Conservation (phyloP, 345 rosid genomes). For the Psidium friedrichsthalianum region DNA sequence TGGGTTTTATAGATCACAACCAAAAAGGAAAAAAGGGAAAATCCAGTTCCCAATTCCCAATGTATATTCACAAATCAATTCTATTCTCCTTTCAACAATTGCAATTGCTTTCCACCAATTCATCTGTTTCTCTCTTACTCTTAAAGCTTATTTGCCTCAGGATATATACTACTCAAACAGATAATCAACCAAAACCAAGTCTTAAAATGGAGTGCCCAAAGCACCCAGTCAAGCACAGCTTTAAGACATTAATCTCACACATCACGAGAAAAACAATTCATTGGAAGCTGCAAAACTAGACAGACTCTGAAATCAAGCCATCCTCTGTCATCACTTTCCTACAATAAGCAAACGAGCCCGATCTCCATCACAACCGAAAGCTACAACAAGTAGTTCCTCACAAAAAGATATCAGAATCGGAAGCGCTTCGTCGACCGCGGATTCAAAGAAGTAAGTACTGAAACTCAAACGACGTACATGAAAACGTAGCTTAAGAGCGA, state of each 20-base stretch:
- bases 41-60: background rate
- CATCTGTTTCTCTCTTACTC: background rate
- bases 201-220: background rate
- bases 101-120: background rate
- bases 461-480: background rate
- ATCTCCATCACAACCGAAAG: background rate
- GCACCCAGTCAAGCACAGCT: background rate
- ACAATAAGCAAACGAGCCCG: background rate
- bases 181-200: background rate
- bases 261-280: background rate
- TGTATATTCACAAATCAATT: background rate
- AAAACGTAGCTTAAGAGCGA: background rate
- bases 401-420: constrained; percentile 1
- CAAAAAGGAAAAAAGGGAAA: background rate
- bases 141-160: background rate
- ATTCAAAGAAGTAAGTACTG: constrained; percentile 13
- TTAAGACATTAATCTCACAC: background rate
- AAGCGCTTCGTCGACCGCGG: background rate
- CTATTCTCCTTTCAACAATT: background rate
- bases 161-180: background rate
- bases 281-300: background rate
- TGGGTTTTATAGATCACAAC: background rate
- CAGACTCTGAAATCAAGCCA: background rate
- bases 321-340: background rate
- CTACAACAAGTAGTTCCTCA: background rate